These are phyloP conservation scores for Myxozyma udenii DNA, from an alignment of 805 yeast genomes.

Conservation along the genomic window DNA sequence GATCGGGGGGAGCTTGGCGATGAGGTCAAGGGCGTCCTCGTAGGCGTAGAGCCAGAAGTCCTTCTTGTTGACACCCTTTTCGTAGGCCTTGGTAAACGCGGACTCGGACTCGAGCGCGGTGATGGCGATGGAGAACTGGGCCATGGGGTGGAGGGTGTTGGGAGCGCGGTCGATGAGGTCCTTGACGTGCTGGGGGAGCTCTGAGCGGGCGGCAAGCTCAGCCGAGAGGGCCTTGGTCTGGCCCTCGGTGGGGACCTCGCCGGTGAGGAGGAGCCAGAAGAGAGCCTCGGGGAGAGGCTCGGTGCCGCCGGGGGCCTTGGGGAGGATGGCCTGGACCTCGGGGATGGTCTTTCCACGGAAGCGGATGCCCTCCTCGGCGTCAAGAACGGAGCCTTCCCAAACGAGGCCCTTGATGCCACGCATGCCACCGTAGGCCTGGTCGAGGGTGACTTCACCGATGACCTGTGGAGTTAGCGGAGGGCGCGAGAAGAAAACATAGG, in stretches of 20 bases:
- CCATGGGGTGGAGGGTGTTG: constrained; percentile 73
- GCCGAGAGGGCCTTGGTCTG: constrained; percentile 56
- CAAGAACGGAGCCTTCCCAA: constrained; percentile 79
- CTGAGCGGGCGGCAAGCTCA: constrained; percentile 63
- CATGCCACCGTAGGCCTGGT: constrained; percentile 87
- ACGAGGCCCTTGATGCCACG: constrained; percentile 70
- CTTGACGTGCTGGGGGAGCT: constrained; percentile 61
- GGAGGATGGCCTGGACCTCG: constrained; percentile 64
- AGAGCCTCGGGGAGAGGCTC: constrained; percentile 71
- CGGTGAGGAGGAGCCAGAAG: constrained; percentile 76
- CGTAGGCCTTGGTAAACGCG: constrained; percentile 67
- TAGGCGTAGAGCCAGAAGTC: constrained; percentile 74
- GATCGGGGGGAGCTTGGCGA: constrained; percentile 70
- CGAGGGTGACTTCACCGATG: constrained; percentile 70
- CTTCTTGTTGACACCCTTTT: constrained; percentile 61
- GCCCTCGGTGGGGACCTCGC: constrained; percentile 60
- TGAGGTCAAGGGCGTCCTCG: constrained; percentile 66
- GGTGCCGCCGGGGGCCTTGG: constrained; percentile 51
- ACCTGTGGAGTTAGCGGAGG: constrained; percentile 32
- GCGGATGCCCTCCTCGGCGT: constrained; percentile 71
- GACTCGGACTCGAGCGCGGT: constrained; percentile 71
- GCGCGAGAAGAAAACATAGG: neutral
- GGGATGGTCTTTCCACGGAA: constrained; percentile 75
- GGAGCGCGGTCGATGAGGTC: constrained; percentile 64
- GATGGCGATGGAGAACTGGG: constrained; percentile 73